These are phyloP conservation scores for Cladophialophora immunda DNA, from an alignment of 2,329 filamentous ascomycete genomes.

Conservation along the genomic window DNA sequence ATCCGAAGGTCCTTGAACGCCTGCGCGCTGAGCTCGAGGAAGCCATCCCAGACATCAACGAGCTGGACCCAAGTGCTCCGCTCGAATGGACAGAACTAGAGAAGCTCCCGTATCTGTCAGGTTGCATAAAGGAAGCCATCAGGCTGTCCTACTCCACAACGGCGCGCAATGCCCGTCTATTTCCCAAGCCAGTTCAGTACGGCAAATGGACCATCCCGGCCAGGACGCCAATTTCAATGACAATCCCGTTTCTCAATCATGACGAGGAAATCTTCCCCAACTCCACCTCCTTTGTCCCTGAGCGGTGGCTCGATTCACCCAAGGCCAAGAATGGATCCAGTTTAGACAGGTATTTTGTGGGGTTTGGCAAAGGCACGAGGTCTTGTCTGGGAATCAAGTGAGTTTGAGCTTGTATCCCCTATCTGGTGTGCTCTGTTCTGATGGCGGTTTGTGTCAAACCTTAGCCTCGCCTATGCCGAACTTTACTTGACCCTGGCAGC, in stretches of 20 bases:
- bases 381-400: conserved; percentile 47
- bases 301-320: conserved; percentile 43
- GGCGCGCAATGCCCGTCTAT: conserved; percentile 34
- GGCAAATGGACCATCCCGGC: conserved; percentile 45
- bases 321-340: conserved; percentile 16
- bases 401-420: neutral
- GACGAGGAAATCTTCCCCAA: conserved; percentile 47
- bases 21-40: conserved; percentile 27
- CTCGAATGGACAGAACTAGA: conserved; percentile 39
- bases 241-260: conserved; percentile 42
- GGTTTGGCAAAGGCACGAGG: conserved; percentile 49
- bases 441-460: neutral
- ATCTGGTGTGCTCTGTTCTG: neutral
- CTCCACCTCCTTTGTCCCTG: conserved; percentile 43
- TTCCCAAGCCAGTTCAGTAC: conserved; percentile 42
- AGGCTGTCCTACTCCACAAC: conserved; percentile 37
- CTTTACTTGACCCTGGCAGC: conserved; percentile 43
- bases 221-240: conserved; percentile 44
- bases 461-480: conserved; percentile 41
- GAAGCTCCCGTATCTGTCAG: conserved; percentile 44
- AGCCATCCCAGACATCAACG: conserved; percentile 19
- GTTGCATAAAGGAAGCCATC: conserved; percentile 43
- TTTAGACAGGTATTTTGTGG: conserved; percentile 47
- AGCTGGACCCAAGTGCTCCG: conserved; percentile 22
- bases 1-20: conserved; percentile 11